These are phyloP conservation scores for Hawksworthiomyces lignivorus DNA, from an alignment of 2,329 filamentous ascomycete genomes.

Conservation along the genomic window DNA sequence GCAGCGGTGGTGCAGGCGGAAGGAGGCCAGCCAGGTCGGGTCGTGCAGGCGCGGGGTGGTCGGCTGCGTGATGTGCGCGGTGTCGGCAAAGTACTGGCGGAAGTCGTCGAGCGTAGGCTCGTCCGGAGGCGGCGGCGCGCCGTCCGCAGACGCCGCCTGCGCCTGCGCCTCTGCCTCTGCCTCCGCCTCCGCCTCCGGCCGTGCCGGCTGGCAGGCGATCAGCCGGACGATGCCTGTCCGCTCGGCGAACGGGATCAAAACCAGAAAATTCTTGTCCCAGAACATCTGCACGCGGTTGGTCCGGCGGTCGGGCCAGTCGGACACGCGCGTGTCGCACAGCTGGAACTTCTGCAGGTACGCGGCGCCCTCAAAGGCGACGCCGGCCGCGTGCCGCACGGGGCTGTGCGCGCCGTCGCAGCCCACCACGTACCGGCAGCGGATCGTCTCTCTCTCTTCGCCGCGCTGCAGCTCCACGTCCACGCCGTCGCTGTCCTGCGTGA, in stretches of 20 bases:
- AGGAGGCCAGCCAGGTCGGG: constrained; percentile 34
- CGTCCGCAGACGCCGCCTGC: no score
- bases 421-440: constrained; percentile 33
- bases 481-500: constrained; percentile 13
- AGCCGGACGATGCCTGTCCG: constrained; percentile 13
- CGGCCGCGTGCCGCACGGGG: constrained; percentile 30
- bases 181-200: not conserved
- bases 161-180: not conserved
- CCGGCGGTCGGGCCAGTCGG: constrained; percentile 12
- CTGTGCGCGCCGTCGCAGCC: constrained; percentile 42
- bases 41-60: constrained; percentile 17
- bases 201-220: constrained; percentile 11
- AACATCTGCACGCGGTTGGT: constrained; percentile 16
- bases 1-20: constrained; percentile 36
- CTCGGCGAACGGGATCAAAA: constrained; percentile 25
- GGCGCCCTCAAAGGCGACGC: constrained; percentile 33
- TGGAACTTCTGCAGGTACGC: constrained; percentile 38
- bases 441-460: constrained; percentile 6
- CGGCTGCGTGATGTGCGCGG: constrained; percentile 3
- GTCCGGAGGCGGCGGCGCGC: not conserved
- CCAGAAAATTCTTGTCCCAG: constrained; percentile 27
- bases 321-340: constrained; percentile 32
- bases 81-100: constrained; percentile 2
- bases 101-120: constrained; percentile 5
- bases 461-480: constrained; percentile 15